These are phyloP conservation scores for Hypericum perforatum DNA, from an alignment of 345 rosid genomes.

Conservation along the genomic window DNA sequence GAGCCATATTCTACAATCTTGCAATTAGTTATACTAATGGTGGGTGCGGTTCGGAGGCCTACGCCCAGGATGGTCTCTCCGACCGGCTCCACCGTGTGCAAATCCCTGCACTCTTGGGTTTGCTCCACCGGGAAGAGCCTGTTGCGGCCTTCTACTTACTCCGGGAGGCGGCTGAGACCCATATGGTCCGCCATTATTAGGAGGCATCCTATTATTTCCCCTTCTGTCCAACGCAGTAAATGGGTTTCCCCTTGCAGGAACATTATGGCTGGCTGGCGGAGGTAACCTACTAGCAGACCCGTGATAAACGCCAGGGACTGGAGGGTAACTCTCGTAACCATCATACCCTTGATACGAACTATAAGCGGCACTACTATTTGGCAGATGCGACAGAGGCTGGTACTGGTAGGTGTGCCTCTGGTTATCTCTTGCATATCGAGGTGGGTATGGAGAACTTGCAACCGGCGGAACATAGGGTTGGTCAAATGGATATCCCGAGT, in stretches of 20 bases:
- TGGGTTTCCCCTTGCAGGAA: constrained; percentile 26
- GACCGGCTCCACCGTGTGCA: not conserved
- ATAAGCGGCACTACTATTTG: not conserved
- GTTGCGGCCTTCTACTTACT: constrained; percentile 6
- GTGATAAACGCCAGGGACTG: constrained; percentile 23
- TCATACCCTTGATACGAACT: constrained; percentile 22
- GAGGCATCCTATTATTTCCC: constrained; percentile 12
- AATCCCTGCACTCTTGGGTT: constrained; percentile 5
- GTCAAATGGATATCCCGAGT: constrained; percentile 7
- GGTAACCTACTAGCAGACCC: constrained; percentile 27
- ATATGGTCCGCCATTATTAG: not conserved
- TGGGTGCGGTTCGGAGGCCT: no score
- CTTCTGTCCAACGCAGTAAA: constrained; percentile 31
- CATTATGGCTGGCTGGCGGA: constrained; percentile 27
- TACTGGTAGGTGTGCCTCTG: constrained; percentile 2
- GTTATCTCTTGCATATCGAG: constrained; percentile 21
- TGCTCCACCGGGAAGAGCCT: constrained; percentile 7
- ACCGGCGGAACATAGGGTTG: constrained; percentile 9
- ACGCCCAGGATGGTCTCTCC: no score
- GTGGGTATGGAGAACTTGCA: constrained; percentile 9
- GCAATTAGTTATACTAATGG: no score
- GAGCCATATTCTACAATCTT: no score
- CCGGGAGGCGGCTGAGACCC: constrained; percentile 5
- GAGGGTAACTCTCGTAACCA: constrained; percentile 25
- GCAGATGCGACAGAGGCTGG: no score